Evolutionary conservation across 345 rosid genomes (phyloP).

Genomic region (Raphanus raphanistrum): DNA sequence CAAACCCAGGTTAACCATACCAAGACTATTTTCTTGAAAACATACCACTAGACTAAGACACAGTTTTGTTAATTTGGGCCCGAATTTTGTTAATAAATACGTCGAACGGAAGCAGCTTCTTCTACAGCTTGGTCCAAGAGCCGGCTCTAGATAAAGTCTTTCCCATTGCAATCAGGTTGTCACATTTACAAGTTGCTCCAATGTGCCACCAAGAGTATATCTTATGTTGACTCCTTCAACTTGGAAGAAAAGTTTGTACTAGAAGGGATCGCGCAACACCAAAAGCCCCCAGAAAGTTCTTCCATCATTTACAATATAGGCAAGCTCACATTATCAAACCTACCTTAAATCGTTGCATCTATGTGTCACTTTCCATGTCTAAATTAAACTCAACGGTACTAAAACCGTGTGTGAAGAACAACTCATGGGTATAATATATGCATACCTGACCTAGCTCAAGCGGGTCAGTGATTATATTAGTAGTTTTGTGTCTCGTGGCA

Average conservation of each 20-base stretch:
- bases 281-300: slow-evolving; percentile 48
- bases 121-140: too few species aligned
- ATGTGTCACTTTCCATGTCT: background rate
- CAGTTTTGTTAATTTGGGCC: too few species aligned
- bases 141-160: background rate
- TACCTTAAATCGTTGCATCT: background rate
- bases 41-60: too few species aligned
- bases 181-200: slow-evolving; percentile 38
- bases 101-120: too few species aligned
- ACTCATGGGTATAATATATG: slow-evolving; percentile 46
- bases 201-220: background rate
- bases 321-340: slow-evolving; percentile 6
- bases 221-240: background rate
- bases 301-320: slow-evolving; percentile 59
- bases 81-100: too few species aligned
- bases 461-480: slow-evolving; percentile 52
- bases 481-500: slow-evolving; percentile 48
- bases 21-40: too few species aligned
- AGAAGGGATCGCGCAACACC: slow-evolving; percentile 65
- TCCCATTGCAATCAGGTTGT: slow-evolving; percentile 51
- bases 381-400: background rate
- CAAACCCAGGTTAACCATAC: too few species aligned
- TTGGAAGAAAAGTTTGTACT: background rate
- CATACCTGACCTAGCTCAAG: slow-evolving; percentile 47
- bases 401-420: slow-evolving; percentile 65